Conservation (phyloP, 2,329 filamentous ascomycete genomes). For the Colletotrichum cordylinicola region DNA sequence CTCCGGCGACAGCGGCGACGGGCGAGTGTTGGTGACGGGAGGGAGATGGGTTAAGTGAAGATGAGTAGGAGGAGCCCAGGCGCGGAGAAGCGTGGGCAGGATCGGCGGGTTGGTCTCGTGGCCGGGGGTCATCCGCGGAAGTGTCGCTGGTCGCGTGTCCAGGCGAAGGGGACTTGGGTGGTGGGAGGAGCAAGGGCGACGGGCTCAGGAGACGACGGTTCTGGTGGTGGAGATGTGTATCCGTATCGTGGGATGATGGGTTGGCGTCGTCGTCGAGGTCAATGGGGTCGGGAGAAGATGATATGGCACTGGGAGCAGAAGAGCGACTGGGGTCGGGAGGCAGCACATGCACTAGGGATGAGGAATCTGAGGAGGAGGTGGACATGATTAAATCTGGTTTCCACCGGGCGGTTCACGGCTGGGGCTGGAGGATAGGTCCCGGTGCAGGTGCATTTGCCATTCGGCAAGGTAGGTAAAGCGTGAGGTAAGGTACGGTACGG, state of each 20-base stretch:
- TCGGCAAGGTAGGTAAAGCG: background rate
- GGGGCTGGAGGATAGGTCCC: constrained; percentile 5
- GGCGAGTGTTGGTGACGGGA: background rate
- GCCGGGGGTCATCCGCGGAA: constrained; percentile 3
- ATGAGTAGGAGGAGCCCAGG: background rate
- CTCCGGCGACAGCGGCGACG: constrained; percentile 10
- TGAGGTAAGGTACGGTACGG: background rate
- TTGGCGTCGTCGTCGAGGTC: constrained; percentile 8
- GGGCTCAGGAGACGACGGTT: constrained; percentile 10
- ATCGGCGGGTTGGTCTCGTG: constrained; percentile 1
- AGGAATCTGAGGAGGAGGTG: constrained; percentile 14
- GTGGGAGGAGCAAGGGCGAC: constrained; percentile 15
- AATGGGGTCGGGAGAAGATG: constrained; percentile 19
- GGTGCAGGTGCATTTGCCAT: background rate
- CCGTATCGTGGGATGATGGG: background rate
- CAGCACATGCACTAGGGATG: constrained; percentile 22
- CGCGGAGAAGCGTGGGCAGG: constrained; percentile 5
- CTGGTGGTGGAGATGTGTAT: background rate
- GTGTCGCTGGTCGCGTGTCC: constrained; percentile 16
- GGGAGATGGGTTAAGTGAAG: background rate
- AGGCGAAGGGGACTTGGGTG: constrained; percentile 6
- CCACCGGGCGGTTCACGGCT: constrained; percentile 10
- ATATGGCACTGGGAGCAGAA: constrained; percentile 7
- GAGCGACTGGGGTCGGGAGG: constrained; percentile 14
- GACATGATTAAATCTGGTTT: constrained; percentile 22